Evolutionary conservation across 148 eudicot genomes (phyloP).

Genomic region (Rhododendron henanense): DNA sequence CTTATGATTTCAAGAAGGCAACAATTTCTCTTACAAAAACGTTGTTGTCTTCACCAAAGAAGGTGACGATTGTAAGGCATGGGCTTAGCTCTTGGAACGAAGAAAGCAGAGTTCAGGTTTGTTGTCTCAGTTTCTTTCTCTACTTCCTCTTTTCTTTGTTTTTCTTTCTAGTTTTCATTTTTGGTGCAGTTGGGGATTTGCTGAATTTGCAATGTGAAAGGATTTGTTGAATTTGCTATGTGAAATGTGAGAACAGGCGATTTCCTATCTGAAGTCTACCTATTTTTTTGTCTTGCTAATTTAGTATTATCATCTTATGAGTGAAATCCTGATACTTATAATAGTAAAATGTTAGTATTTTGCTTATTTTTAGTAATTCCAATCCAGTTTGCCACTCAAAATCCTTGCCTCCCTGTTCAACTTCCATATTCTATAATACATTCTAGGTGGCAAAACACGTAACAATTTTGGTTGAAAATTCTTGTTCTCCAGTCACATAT

Average conservation of each 20-base stretch:
- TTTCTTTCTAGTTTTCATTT: not conserved
- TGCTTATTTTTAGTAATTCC: not conserved
- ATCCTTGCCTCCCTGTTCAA: not conserved
- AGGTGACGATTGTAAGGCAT: conserved; percentile 65
- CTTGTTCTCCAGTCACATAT: not conserved
- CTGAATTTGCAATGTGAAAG: too few species aligned
- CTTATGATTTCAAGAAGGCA: conserved; percentile 57
- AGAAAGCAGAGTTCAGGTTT: conserved; percentile 70
- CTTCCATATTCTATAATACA: not conserved
- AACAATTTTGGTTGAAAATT: not conserved
- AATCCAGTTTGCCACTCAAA: not conserved
- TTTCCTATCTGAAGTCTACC: not conserved
- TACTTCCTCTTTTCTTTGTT: not conserved
- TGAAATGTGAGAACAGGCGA: not conserved
- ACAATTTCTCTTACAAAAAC: conserved; percentile 52
- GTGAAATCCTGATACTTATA: not conserved
- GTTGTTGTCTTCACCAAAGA: conserved; percentile 48
- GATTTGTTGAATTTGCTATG: not conserved
- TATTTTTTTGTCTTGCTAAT: not conserved
- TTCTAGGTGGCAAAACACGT: not conserved
- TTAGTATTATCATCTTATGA: not conserved
- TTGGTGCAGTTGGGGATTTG: not conserved
- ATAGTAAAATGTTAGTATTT: not conserved
- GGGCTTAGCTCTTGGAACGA: conserved; percentile 76
- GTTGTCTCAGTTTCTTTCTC: not conserved